Conservation (phyloP, 2,329 filamentous ascomycete species). For the Pleochaeta shiraiana region DNA sequence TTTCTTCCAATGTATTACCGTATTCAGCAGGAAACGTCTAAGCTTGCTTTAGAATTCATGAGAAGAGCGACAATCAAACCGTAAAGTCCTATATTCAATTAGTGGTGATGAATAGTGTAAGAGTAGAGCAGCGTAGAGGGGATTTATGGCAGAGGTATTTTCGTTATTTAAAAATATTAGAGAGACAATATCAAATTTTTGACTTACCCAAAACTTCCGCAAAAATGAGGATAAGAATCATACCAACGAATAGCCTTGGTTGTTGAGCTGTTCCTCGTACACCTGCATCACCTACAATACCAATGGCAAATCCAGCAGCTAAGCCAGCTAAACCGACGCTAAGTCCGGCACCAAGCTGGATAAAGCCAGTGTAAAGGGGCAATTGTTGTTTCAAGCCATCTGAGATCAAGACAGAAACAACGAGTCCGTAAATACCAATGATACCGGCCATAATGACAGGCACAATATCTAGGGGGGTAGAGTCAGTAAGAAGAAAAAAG, state of each 20-base stretch:
- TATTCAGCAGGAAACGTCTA: slow-evolving; percentile 38
- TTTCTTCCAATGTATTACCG: neutral
- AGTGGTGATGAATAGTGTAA: slow-evolving; percentile 9
- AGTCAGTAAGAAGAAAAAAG: neutral
- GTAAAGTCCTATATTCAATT: slow-evolving; percentile 55
- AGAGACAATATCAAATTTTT: neutral
- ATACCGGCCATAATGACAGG: slow-evolving; percentile 99
- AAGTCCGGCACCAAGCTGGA: slow-evolving; percentile 67
- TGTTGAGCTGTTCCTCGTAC: slow-evolving; percentile 61
- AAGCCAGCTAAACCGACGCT: slow-evolving; percentile 65
- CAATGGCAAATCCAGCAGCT: slow-evolving; percentile 69
- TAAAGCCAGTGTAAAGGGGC: slow-evolving; percentile 63
- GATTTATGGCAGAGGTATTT: too few species aligned
- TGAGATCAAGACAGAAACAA: slow-evolving; percentile 73
- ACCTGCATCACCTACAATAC: slow-evolving; percentile 76
- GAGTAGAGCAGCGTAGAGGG: neutral
- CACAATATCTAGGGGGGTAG: slow-evolving; percentile 60
- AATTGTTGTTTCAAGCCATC: slow-evolving; percentile 52
- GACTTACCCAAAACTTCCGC: slow-evolving; percentile 56
- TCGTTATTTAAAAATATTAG: neutral
- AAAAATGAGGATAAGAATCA: slow-evolving; percentile 73
- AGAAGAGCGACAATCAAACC: slow-evolving; percentile 95
- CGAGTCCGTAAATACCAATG: slow-evolving; percentile 94
- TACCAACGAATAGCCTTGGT: slow-evolving; percentile 48
- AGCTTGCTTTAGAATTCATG: slow-evolving; percentile 88